Base-by-base conservation (phyloP, 2,329 filamentous ascomycete genomes). In the Metarhizium anisopliae region DNA sequence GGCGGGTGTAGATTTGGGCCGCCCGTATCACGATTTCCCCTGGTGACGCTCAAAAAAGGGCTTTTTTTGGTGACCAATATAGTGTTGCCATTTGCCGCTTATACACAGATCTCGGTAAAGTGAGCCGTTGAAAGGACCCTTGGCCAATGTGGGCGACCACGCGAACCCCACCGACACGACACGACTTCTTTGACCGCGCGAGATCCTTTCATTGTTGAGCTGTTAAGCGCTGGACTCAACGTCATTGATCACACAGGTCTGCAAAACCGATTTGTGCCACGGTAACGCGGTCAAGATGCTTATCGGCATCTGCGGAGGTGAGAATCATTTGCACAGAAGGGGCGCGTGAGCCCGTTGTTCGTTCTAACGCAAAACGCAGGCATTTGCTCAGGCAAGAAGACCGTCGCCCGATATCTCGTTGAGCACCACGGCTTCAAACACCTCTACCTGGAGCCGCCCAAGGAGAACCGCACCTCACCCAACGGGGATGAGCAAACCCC, bases 311-410 rank as follows among this genome's bases (percentile, higher is more conserved):
- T 91, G 87, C 64, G 86, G 86, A 66, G 84, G 86, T 87, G 77
- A 67, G 72, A 43, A 40, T 35, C n/a, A 16, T 53, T 42, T 16
- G 16, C 20, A 47, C 16, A 6, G 13, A 25, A 13, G 25, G 25
- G 25, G 25, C 25, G 25, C 25, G 25, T 35, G 50, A n/a, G 43
- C 13, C 47, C 25, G 25, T 25, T 25, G 25, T 47, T 16, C 40
- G 51, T 42, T 49, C 53, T 59, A 52, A 58, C 60, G 62, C 53
- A 25, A 18, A 20, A 29, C 6, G 36, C 66, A 94, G 92, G 89
- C 66, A 93, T 96, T 65, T 97, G 92, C 75, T 86, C 93, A 51
- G 94, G 94, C 66, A 97, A 96, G 75, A 86, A 85, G 68, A 90
- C 90, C 10, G 89, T 97, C 61, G 91, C 91, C 56, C 83, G 89